Conservation (phyloP, 164 flowering plant genomes). For the Houttuynia cordata region DNA sequence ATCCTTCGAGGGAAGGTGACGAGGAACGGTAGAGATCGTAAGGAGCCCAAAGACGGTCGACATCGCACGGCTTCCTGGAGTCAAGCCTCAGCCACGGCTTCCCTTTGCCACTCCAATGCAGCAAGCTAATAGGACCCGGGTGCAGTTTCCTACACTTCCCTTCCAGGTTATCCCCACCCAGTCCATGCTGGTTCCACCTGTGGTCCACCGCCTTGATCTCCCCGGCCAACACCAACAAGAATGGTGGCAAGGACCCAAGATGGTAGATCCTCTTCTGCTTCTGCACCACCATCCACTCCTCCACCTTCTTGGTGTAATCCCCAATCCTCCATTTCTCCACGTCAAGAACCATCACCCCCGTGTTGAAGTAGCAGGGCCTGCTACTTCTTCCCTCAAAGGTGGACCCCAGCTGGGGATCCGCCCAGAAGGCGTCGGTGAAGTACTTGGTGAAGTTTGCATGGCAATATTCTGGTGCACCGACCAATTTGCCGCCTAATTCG, state of each 20-base stretch:
- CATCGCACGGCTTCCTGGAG: conserved; percentile 38
- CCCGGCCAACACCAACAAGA: conserved; percentile 39
- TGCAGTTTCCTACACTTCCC: conserved; percentile 49
- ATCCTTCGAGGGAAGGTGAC: conserved; percentile 24
- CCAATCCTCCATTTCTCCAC: conserved; percentile 56
- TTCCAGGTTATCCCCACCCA: conserved; percentile 50
- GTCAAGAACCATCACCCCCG: conserved; percentile 66
- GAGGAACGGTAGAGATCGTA: conserved; percentile 38
- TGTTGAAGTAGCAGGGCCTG: conserved; percentile 55
- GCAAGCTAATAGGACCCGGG: conserved; percentile 45
- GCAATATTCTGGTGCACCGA: conserved; percentile 70
- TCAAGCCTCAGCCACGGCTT: conserved; percentile 54
- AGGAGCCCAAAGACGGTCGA: conserved; percentile 45
- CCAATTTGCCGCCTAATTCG: conserved; percentile 38
- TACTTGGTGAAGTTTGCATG: conserved; percentile 51
- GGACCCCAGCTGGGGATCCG: conserved; percentile 19
- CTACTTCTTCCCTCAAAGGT: conserved; percentile 31
- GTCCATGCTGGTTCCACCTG: conserved; percentile 56
- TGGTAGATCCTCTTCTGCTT: conserved; percentile 43
- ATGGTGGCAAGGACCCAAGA: conserved; percentile 48
- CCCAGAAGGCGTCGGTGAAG: conserved; percentile 48
- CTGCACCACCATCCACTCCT: conserved; percentile 63
- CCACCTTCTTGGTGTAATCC: conserved; percentile 37
- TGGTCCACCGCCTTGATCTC: conserved; percentile 39
- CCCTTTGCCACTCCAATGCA: conserved; percentile 60